A percentile compares a stretch with the other conserved stretches of the same genome.
Evolutionary conservation across 2,329 filamentous ascomycete species (phyloP).

Genomic region (Talaromyces sp.): DNA sequence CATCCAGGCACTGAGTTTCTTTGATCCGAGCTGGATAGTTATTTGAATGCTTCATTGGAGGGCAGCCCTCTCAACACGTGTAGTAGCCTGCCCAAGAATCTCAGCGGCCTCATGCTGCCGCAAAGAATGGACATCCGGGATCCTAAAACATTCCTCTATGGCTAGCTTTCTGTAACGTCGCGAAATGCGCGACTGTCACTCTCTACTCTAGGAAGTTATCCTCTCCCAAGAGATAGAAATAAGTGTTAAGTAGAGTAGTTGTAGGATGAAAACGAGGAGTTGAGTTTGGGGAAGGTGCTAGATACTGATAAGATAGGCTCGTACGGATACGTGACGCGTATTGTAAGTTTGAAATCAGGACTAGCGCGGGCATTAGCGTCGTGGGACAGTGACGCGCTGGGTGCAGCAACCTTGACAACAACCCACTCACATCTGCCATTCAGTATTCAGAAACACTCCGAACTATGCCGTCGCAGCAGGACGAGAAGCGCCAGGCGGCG

Average conservation of each 20-base stretch:
- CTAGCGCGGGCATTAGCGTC: not conserved
- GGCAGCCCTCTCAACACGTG: conserved; percentile 48
- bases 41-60: conserved; percentile 48
- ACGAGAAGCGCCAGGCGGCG: conserved; percentile 46
- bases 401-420: not conserved
- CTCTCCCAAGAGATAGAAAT: not conserved
- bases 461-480: conserved; percentile 37
- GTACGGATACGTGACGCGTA: not conserved
- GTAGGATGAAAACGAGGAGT: not conserved
- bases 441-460: not conserved
- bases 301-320: not conserved
- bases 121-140: conserved; percentile 37
- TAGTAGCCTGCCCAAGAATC: conserved; percentile 32
- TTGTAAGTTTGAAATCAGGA: not conserved
- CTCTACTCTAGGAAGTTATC: not conserved
- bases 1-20: conserved; percentile 15
- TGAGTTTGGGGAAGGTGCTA: not conserved
- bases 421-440: not conserved
- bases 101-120: conserved; percentile 29
- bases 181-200: not conserved
- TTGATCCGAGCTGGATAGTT: conserved; percentile 43
- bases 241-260: not conserved
- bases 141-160: conserved; percentile 23
- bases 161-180: not conserved
- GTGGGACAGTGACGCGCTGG: not conserved